Evolutionary conservation across 495 filamentous ascomycete species (phyloP).

Genomic region (Aspergillus wentii): DNA sequence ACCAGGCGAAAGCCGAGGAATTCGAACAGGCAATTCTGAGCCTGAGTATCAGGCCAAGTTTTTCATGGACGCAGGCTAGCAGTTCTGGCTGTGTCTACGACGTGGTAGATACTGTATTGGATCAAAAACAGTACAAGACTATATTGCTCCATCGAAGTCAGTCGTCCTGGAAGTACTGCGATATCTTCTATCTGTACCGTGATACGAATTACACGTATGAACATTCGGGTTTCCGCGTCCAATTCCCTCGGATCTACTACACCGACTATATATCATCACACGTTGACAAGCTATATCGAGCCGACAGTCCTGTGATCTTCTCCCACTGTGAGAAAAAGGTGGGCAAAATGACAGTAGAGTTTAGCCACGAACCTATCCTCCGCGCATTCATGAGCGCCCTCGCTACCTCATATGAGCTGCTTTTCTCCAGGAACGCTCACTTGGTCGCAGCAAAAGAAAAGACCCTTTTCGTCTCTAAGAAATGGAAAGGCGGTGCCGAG

Average conservation of each 20-base stretch:
- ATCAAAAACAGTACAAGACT: conserved; percentile 35
- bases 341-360: conserved; percentile 15
- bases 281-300: conserved; percentile 27
- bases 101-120: conserved; percentile 24
- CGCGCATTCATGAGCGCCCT: conserved; percentile 30
- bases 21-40: conserved; percentile 27
- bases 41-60: conserved; percentile 18
- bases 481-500: conserved; percentile 28
- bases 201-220: conserved; percentile 30
- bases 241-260: conserved; percentile 24
- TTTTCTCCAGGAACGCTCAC: conserved; percentile 26
- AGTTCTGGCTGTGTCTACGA: conserved; percentile 28
- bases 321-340: conserved; percentile 33
- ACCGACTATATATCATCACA: conserved; percentile 37
- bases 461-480: conserved; percentile 16
- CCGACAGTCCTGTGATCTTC: conserved; percentile 22
- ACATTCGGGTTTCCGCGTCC: conserved; percentile 18
- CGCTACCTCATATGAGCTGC: conserved; percentile 23
- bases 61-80: conserved; percentile 20
- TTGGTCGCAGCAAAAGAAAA: conserved; percentile 26
- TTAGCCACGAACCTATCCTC: conserved; percentile 18
- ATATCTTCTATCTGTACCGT: conserved; percentile 29
- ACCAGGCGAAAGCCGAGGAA: conserved; percentile 19
- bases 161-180: conserved; percentile 24
- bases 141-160: conserved; percentile 20